A percentile compares a stretch with the other conserved stretches of the same genome.
phyloP scores from a whole-genome alignment of 1,139 yeast genomes.

The Nadsonia commutata region DNA sequence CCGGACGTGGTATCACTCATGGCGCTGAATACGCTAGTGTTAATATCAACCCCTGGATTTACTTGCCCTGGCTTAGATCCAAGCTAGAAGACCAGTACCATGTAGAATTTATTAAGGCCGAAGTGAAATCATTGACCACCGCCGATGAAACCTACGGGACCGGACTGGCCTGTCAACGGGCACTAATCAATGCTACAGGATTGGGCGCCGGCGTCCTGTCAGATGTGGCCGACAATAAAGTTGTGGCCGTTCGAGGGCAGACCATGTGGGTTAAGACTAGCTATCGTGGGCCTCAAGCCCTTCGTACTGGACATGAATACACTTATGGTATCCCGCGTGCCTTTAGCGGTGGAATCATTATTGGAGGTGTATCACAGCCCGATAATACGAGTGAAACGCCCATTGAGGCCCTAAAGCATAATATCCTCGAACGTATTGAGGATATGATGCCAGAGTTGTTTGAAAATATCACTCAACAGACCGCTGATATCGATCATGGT shows the following conservation, averaged over 20 bases:
- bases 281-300: conserved; percentile 11
- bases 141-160: conserved; percentile 5
- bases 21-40: conserved; percentile 33
- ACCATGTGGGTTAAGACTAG: conserved; percentile 12
- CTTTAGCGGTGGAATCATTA: conserved; percentile 41
- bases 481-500: conserved; percentile 4
- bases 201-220: conserved; percentile 25
- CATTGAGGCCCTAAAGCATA: conserved; percentile 32
- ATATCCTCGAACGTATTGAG: conserved; percentile 32
- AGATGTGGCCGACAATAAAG: conserved; percentile 9
- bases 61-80: conserved; percentile 12
- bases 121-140: conserved; percentile 7
- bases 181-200: conserved; percentile 47
- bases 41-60: conserved; percentile 11
- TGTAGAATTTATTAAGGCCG: conserved; percentile 10
- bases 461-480: conserved; percentile 16
- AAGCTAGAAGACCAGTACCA: conserved; percentile 7
- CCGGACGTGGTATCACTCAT: conserved; percentile 24
- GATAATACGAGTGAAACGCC: conserved; percentile 24
- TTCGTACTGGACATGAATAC: conserved; percentile 12
- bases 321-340: conserved; percentile 51
- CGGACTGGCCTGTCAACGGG: conserved; percentile 6
- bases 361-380: conserved; percentile 56
- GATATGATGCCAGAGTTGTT: conserved; percentile 39
- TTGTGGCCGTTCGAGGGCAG: conserved; percentile 12